phyloP scores from a whole-genome alignment of 2,329 filamentous ascomycete genomes.

The Penicillium psychrosexuale region DNA sequence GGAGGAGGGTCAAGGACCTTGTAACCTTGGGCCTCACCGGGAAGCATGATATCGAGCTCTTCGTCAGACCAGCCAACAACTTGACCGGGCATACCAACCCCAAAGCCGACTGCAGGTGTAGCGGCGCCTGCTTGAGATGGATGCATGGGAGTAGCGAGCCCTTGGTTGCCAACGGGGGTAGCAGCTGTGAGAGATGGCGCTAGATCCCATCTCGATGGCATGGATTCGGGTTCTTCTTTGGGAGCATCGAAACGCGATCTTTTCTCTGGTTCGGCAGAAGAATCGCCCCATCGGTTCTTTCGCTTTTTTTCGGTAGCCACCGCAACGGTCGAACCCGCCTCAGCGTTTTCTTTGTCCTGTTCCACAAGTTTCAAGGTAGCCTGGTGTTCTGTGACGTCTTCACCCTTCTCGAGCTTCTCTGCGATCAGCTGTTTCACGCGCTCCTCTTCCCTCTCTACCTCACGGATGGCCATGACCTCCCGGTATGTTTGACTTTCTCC shows the following conservation, averaged over 20 bases:
- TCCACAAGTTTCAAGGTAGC: constrained; percentile 68
- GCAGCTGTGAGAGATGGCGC: constrained; percentile 66
- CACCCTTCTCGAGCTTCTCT: constrained; percentile 64
- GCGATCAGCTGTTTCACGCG: constrained; percentile 76
- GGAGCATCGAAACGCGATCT: constrained; percentile 66
- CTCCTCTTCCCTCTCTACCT: constrained; percentile 90
- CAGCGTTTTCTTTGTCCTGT: constrained; percentile 67
- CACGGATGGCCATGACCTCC: constrained; percentile 84
- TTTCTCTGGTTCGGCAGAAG: constrained; percentile 28
- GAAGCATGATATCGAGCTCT: constrained; percentile 87
- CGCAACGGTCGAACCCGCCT: constrained; percentile 65
- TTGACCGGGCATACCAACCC: constrained; percentile 69
- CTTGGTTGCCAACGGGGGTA: constrained; percentile 69
- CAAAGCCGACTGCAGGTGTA: constrained; percentile 63
- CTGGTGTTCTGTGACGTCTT: constrained; percentile 63
- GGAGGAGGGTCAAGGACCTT: constrained; percentile 86
- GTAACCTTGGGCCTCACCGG: constrained; percentile 72
- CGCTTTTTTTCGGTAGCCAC: constrained; percentile 68
- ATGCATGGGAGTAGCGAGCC: constrained; percentile 75
- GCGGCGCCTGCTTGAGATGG: constrained; percentile 59
- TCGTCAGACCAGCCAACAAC: constrained; percentile 87
- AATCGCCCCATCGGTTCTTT: constrained; percentile 85
- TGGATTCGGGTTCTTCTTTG: constrained; percentile 64
- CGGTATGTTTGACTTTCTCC: constrained; percentile 78
- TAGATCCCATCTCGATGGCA: constrained; percentile 85